Evolutionary conservation across 768 basidiomycete genomes (phyloP).

Genomic region (Mycena polygramma): DNA sequence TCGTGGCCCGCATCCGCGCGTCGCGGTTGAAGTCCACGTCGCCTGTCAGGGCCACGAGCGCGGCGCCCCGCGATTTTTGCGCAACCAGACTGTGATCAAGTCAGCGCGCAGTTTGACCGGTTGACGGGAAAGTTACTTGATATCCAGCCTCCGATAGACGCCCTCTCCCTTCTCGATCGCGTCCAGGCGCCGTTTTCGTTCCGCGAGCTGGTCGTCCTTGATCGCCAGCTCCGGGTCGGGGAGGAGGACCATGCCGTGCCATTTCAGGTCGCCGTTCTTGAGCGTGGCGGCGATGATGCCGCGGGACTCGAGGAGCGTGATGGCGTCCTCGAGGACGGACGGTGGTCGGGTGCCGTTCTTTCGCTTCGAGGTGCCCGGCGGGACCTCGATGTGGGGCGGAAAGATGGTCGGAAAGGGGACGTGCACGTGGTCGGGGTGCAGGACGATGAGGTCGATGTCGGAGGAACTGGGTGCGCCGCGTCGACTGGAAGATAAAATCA

Average conservation of each 20-base stretch:
- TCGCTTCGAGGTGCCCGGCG: constrained; percentile 12
- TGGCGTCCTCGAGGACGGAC: constrained; percentile 52
- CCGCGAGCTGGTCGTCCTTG: constrained; percentile 37
- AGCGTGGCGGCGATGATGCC: constrained; percentile 61
- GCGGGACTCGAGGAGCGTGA: constrained; percentile 56
- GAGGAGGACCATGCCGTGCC: constrained; percentile 67
- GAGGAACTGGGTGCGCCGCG: constrained; percentile 54
- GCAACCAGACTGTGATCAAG: constrained; percentile 55
- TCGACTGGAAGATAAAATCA: constrained; percentile 54
- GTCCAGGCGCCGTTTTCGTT: constrained; percentile 41
- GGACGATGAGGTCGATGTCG: constrained; percentile 58
- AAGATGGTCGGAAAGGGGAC: constrained; percentile 47
- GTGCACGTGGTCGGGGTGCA: constrained; percentile 60
- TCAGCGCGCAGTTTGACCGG: constrained; percentile 13
- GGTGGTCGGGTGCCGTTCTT: constrained; percentile 8
- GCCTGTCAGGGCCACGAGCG: constrained; percentile 68
- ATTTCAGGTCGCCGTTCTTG: constrained; percentile 49
- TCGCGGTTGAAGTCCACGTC: constrained; percentile 62
- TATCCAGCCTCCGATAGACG: constrained; percentile 52
- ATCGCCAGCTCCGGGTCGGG: constrained; percentile 48
- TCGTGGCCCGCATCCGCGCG: constrained; percentile 57
- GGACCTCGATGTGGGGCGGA: constrained; percentile 34
- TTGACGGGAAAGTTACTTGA: constrained; percentile 51
- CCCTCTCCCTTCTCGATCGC: constrained; percentile 50
- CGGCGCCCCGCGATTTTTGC: constrained; percentile 63